Evolutionary conservation across 805 yeast species (phyloP).

Genomic region (Phaffomyces antillensis): DNA sequence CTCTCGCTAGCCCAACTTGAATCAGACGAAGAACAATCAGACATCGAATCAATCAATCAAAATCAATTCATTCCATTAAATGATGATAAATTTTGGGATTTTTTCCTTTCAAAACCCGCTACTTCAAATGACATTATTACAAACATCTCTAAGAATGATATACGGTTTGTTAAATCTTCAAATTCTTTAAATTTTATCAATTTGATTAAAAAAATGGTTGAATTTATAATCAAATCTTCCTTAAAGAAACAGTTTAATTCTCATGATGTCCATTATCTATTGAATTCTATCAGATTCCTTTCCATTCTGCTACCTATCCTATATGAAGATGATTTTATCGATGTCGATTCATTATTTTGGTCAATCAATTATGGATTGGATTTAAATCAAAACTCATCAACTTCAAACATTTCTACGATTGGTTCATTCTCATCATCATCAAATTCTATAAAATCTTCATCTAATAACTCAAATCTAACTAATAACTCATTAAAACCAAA

Average conservation of each 20-base stretch:
- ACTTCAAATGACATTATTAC: slow-evolving; percentile 51
- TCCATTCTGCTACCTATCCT: slow-evolving; percentile 60
- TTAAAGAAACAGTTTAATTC: neutral
- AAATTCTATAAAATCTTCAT: slow-evolving; percentile 10
- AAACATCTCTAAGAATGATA: slow-evolving; percentile 48
- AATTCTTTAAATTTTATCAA: slow-evolving; percentile 52
- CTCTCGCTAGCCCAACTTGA: neutral
- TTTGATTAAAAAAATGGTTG: slow-evolving; percentile 30
- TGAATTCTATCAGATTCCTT: slow-evolving; percentile 59
- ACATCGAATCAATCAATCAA: neutral
- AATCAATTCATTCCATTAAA: slow-evolving; percentile 3
- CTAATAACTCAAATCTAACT: slow-evolving; percentile 8
- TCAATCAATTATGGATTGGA: slow-evolving; percentile 1
- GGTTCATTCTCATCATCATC: slow-evolving; percentile 26
- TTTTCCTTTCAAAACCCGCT: slow-evolving; percentile 43
- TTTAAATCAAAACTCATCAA: neutral
- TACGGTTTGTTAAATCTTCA: slow-evolving; percentile 50
- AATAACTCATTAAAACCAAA: slow-evolving; percentile 13
- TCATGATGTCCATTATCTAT: slow-evolving; percentile 26
- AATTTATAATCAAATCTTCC: too few relatives aligned
- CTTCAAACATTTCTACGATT: slow-evolving; percentile 15
- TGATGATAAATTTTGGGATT: slow-evolving; percentile 35
- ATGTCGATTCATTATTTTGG: slow-evolving; percentile 6
- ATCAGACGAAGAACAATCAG: neutral
- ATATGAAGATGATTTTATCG: slow-evolving; percentile 40